Evolutionary conservation across 306 rosid genomes (phyloP), one percentile per base, ranked within the genome.

Genomic region (Oemleria cerasiformis): DNA sequence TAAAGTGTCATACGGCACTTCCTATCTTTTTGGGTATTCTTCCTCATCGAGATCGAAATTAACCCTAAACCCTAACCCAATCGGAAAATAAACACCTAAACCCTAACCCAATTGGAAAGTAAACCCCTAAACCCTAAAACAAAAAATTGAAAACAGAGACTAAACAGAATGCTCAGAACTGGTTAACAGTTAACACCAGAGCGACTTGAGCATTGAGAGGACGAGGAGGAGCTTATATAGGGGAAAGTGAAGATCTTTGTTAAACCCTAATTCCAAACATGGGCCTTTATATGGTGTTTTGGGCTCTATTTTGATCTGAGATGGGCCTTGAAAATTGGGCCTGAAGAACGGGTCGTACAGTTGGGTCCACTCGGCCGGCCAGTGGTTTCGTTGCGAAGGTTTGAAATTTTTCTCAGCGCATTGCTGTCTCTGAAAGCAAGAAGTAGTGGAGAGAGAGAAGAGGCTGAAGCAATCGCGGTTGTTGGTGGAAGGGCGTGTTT

Each of bases 1-100:
- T 89, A 21, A 49, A 75, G 92, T 92, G 96, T 90, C 98, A 88
- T 88, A 92, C 96, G 96, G 92, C 96, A 90, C 96, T 90, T 92
- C 98, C 96, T 90, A 90, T 88, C 96, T 75, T 73, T 78, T 78
- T 65, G 96, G 96, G 92, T 76, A 75, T 67, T 68, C 80, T 68
- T 92, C 96, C 74, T 92, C 98, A 90, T 17, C 4, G 96, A 90
- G 83, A 10, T n/a, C 20, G 8, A 60, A 77, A 17, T 14, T 0
- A 3, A 10, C 11, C 42, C 48, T 5, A 23, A 76, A 60, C 63
- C 21, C 45, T n/a, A 30, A 1, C 2, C 1, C 0, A 30, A 30
- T 30, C 36, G 36, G 36, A 30, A 30, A 30, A 2, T 30, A 50
- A n/a, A n/a, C n/a, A n/a, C 42, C 48, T 5, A 23, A 76, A 60